Percentiles rank a stretch among this genome's conserved stretches.
Evolutionary conservation across 371 early-diverging fungal species (phyloP).

Genomic region (Zancudomyces culisetae): DNA sequence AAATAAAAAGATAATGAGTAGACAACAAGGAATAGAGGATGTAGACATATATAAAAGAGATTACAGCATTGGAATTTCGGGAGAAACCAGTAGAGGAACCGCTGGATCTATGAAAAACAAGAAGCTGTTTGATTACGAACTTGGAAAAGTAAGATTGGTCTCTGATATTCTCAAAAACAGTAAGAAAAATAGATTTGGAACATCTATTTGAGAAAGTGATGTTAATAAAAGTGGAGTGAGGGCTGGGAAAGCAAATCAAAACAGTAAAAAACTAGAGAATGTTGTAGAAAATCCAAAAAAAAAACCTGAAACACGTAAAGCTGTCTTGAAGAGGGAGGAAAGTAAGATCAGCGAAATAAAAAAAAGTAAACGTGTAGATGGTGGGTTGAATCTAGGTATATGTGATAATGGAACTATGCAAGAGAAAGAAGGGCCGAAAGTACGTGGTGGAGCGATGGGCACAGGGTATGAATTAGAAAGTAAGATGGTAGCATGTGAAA

Average conservation of each 20-base stretch:
- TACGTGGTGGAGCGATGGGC: background rate
- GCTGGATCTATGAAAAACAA: background rate
- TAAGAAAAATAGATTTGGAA: background rate
- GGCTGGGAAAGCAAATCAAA: background rate
- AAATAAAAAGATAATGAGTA: too few relatives aligned
- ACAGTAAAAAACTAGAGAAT: background rate
- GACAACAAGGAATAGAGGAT: too few relatives aligned
- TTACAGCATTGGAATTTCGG: background rate
- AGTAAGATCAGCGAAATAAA: background rate
- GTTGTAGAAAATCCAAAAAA: background rate
- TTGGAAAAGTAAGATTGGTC: background rate
- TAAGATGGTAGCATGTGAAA: background rate
- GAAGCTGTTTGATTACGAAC: background rate
- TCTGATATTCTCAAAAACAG: background rate
- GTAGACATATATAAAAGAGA: background rate
- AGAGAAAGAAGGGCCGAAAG: background rate
- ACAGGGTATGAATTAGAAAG: background rate
- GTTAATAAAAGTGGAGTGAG: background rate
- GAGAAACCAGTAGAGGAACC: too few relatives aligned
- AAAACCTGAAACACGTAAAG: background rate
- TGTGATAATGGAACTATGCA: background rate
- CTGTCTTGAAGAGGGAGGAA: background rate
- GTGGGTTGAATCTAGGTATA: background rate
- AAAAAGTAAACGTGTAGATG: background rate
- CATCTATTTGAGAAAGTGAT: background rate